A percentile compares a stretch with the other conserved stretches of the same genome.
These are phyloP conservation scores for Beauveria caledonica DNA, from an alignment of 2,329 filamentous ascomycete genomes.

Conservation along the genomic window DNA sequence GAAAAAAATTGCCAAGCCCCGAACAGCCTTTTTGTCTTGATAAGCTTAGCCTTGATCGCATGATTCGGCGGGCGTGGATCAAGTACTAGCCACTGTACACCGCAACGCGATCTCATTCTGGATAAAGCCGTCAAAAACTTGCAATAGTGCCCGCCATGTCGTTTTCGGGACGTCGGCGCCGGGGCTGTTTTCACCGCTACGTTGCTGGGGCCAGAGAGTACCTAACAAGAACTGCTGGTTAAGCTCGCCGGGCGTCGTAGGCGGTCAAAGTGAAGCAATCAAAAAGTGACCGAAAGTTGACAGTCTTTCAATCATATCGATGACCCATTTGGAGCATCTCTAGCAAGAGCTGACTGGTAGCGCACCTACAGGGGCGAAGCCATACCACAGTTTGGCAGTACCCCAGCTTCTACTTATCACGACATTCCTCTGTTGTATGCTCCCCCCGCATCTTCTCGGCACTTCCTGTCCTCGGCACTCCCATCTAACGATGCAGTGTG, in stretches of 20 bases:
- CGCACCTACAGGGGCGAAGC: too few species aligned
- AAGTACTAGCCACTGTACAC: not conserved
- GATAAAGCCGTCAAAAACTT: not conserved
- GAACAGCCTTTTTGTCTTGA: not conserved
- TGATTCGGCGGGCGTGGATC: not conserved
- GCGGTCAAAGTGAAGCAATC: not conserved
- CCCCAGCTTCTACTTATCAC: not conserved
- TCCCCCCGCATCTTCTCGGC: conserved; percentile 4
- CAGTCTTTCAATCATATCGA: not conserved
- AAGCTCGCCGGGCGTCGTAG: not conserved
- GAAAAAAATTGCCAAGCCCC: not conserved
- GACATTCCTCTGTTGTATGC: not conserved
- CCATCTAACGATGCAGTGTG: not conserved
- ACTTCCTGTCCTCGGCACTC: not conserved
- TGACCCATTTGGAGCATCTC: too few species aligned
- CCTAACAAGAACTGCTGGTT: not conserved
- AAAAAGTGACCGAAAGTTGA: not conserved
- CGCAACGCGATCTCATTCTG: not conserved
- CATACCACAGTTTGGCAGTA: not conserved
- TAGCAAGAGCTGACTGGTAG: too few species aligned
- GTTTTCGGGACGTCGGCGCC: not conserved
- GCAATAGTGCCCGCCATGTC: not conserved
- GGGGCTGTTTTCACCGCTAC: not conserved
- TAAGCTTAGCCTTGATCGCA: not conserved
- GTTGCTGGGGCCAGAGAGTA: not conserved